Conservation (phyloP, 176 grass and related monocot genomes). For the Aegilops bicornis region DNA sequence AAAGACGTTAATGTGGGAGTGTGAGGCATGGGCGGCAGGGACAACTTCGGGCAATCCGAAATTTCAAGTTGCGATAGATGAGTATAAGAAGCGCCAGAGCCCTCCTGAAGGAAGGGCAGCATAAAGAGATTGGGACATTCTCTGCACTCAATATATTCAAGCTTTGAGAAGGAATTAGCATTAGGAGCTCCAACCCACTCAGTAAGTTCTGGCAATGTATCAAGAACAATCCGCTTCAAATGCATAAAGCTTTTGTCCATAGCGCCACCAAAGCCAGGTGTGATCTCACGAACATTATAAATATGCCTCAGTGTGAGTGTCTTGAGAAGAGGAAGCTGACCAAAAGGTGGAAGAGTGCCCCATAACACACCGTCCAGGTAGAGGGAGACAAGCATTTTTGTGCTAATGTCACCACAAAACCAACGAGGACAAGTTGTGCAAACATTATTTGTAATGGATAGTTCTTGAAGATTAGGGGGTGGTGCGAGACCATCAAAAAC, state of each 20-base stretch:
- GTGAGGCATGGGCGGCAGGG: too few species aligned
- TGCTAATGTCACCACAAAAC: background rate
- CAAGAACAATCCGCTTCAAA: background rate
- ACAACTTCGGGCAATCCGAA: too few species aligned
- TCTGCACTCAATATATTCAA: too few species aligned
- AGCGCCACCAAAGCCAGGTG: background rate
- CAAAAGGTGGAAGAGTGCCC: background rate
- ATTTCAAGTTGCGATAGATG: too few species aligned
- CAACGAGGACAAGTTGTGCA: background rate
- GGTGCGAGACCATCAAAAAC: background rate
- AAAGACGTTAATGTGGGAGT: too few species aligned
- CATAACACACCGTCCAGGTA: background rate
- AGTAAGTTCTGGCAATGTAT: too few species aligned
- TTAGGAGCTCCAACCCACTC: too few species aligned
- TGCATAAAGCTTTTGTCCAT: background rate
- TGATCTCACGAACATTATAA: background rate
- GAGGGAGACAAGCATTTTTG: background rate
- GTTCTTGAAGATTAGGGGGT: background rate
- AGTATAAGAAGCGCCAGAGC: too few species aligned
- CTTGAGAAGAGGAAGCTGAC: fast-evolving
- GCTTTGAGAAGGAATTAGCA: too few species aligned
- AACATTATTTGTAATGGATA: background rate
- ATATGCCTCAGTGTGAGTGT: background rate
- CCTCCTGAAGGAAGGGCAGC: too few species aligned
- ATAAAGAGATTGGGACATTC: too few species aligned